These are phyloP conservation scores for Camellia granthamiana DNA, from an alignment of 148 eudicot genomes.

Conservation along the genomic window DNA sequence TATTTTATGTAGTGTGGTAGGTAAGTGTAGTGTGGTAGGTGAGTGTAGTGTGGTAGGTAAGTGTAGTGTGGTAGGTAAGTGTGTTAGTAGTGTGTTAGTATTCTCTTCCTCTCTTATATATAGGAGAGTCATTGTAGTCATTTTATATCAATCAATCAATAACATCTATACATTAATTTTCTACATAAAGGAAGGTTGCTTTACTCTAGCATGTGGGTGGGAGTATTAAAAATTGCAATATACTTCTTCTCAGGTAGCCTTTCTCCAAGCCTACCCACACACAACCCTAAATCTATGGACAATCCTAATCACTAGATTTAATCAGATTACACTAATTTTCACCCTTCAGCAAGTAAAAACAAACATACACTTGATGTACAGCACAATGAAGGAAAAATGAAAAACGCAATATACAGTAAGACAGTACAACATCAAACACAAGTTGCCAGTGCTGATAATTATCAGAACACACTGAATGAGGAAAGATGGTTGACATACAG, in stretches of 20 bases:
- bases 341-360: not conserved
- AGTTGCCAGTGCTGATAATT: not conserved
- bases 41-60: too few species aligned
- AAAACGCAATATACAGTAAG: not conserved
- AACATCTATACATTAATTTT: too few species aligned
- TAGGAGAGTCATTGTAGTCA: too few species aligned
- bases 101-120: too few species aligned
- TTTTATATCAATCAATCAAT: too few species aligned
- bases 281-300: not conserved
- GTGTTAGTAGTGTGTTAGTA: too few species aligned
- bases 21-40: too few species aligned
- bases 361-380: not conserved
- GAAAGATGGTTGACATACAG: slow-evolving; percentile 46
- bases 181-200: not conserved
- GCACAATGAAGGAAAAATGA: not conserved
- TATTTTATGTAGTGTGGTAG: too few species aligned
- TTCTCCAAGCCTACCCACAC: not conserved
- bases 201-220: not conserved
- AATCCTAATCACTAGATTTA: not conserved
- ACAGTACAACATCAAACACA: not conserved
- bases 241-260: not conserved
- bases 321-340: not conserved
- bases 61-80: too few species aligned
- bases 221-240: not conserved
- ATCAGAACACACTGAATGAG: not conserved